Percentiles rank a stretch among this genome's conserved stretches.
Evolutionary conservation across 148 eudicot genomes (phyloP).

Genomic region (Pouteria glomerata): DNA sequence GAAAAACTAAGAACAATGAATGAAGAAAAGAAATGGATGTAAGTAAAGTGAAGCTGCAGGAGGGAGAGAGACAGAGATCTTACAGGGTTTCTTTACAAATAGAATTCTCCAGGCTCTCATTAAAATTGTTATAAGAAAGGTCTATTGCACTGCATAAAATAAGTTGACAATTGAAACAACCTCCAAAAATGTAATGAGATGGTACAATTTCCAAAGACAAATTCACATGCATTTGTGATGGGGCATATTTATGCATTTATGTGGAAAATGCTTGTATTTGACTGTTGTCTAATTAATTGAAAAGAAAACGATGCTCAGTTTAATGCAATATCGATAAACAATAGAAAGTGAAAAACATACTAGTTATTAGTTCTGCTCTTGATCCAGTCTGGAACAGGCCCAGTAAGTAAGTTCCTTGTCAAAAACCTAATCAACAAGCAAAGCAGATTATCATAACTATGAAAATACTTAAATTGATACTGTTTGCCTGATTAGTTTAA

Average conservation of each 20-base stretch:
- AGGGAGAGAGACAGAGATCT: slow-evolving; percentile 7
- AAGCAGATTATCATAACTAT: background rate
- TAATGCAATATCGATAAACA: background rate
- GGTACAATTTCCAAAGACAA: no score
- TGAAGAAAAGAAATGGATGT: background rate
- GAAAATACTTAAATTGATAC: background rate
- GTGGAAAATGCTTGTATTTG: no score
- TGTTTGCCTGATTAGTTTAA: background rate
- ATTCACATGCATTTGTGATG: background rate
- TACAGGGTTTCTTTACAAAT: slow-evolving; percentile 38
- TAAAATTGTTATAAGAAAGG: slow-evolving; percentile 63
- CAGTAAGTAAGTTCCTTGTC: slow-evolving; percentile 45
- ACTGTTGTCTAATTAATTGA: background rate
- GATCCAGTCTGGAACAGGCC: slow-evolving; percentile 52
- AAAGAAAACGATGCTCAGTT: background rate
- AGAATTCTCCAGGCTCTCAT: slow-evolving; percentile 21
- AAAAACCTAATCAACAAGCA: slow-evolving; percentile 34
- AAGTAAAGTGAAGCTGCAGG: background rate
- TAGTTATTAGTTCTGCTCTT: background rate
- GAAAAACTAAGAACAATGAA: background rate
- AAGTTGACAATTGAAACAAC: background rate
- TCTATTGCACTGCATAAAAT: slow-evolving; percentile 37
- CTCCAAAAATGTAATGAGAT: background rate
- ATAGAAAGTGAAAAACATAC: slow-evolving; percentile 21
- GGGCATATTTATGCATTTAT: background rate